phyloP scores from a whole-genome alignment of 2,329 filamentous ascomycete genomes.

The Pyrenophora graminea region DNA sequence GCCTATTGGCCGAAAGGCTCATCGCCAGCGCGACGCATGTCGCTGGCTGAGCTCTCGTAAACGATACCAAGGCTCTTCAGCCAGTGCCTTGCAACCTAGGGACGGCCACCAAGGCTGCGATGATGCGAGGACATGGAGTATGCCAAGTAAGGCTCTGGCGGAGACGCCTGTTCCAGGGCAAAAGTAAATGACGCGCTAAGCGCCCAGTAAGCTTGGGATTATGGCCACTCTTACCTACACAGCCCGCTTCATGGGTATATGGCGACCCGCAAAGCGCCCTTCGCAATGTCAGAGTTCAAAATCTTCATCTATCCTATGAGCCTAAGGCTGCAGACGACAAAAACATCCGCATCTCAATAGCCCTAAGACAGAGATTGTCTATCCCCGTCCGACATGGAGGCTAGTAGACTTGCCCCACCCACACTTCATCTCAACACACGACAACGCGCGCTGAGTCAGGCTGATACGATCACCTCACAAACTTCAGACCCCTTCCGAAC shows the following conservation, averaged over 20 bases:
- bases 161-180: constrained; percentile 11
- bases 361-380: background rate
- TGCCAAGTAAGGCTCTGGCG: constrained; percentile 15
- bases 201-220: constrained; percentile 12
- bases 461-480: constrained; percentile 32
- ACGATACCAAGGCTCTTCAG: constrained; percentile 2
- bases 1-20: background rate
- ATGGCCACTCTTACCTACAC: constrained; percentile 19
- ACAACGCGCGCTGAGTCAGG: constrained; percentile 29
- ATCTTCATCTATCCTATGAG: background rate
- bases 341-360: background rate
- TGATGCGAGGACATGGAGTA: background rate
- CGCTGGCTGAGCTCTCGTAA: constrained; percentile 1
- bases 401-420: constrained; percentile 32
- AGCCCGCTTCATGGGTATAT: constrained; percentile 22
- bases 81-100: background rate
- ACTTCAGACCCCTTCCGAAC: constrained; percentile 32
- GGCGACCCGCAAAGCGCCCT: constrained; percentile 9
- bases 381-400: constrained; percentile 22
- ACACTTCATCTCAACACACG: constrained; percentile 34
- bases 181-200: constrained; percentile 20
- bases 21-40: background rate
- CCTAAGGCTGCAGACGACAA: background rate
- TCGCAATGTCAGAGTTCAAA: constrained; percentile 1
- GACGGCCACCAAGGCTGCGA: constrained; percentile 4